These are phyloP conservation scores for Colletotrichum eleusines DNA, from an alignment of 2,329 filamentous ascomycete species.

Conservation along the genomic window DNA sequence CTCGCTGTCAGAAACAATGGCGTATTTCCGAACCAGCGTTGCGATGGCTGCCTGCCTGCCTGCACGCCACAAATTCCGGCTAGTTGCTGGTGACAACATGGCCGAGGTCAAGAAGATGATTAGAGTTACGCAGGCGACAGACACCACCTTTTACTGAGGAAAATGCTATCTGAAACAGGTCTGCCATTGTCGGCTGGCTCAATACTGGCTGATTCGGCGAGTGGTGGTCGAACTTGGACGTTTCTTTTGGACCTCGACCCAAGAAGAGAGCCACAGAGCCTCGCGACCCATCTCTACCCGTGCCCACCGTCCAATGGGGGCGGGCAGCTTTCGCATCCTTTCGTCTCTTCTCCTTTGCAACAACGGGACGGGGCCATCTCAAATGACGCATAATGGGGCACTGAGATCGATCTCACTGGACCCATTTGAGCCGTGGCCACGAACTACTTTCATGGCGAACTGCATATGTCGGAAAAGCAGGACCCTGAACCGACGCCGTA, in stretches of 20 bases:
- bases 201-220: conserved; percentile 1
- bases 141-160: background rate
- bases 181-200: conserved; percentile 10
- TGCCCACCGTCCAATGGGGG: conserved; percentile 33
- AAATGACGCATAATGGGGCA: conserved; percentile 39
- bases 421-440: conserved; percentile 36
- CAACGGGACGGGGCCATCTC: conserved; percentile 39
- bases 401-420: conserved; percentile 40
- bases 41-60: conserved; percentile 5
- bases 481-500: background rate
- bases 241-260: conserved; percentile 31
- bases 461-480: conserved; percentile 8
- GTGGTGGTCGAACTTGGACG: conserved; percentile 18
- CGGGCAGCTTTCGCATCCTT: conserved; percentile 22
- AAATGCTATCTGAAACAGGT: conserved; percentile 17
- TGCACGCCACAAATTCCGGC: conserved; percentile 10
- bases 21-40: conserved; percentile 23
- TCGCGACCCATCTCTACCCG: conserved; percentile 41
- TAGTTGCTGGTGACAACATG: background rate
- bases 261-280: conserved; percentile 33
- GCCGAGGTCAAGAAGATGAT: conserved; percentile 5
- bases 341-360: conserved; percentile 1
- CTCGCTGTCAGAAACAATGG: conserved; percentile 21
- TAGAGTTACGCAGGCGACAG: conserved; percentile 12
- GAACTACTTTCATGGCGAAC: conserved; percentile 11